Evolutionary conservation across 164 flowering plant species (phyloP).

Genomic region (Dillenia turbinata): DNA sequence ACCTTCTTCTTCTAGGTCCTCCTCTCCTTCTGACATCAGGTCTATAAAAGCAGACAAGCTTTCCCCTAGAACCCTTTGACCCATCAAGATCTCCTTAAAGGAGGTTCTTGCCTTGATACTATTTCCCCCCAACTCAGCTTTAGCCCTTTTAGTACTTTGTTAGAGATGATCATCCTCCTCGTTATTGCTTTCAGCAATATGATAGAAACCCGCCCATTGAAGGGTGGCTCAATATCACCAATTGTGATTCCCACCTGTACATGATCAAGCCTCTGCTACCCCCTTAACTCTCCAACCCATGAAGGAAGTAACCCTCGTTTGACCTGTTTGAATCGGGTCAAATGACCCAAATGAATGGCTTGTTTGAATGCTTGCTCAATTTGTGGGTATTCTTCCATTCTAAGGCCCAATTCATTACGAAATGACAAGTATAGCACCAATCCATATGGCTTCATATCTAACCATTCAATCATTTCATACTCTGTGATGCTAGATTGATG

Average conservation of each 20-base stretch:
- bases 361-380: constrained; percentile 26
- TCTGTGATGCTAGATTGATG: no score
- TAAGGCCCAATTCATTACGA: constrained; percentile 38
- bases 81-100: no score
- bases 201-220: constrained; percentile 55
- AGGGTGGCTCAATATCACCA: constrained; percentile 62
- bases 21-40: no score
- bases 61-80: no score
- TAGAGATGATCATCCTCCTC: no score
- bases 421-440: constrained; percentile 41
- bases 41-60: no score
- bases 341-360: constrained; percentile 49
- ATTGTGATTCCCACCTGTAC: constrained; percentile 76
- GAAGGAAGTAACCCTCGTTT: constrained; percentile 24
- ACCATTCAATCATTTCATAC: constrained; percentile 33
- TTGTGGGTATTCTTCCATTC: constrained; percentile 18
- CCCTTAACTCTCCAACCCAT: constrained; percentile 27
- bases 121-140: no score
- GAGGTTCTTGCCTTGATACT: no score
- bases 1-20: no score
- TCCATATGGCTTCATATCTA: constrained; percentile 33
- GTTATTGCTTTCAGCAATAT: constrained; percentile 71
- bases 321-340: background rate
- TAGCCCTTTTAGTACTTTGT: no score
- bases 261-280: constrained; percentile 48